Percentiles rank a stretch among this genome's conserved stretches.
Conservation (phyloP, 1,139 yeast genomes). For the Geotrichum macrosporum region DNA sequence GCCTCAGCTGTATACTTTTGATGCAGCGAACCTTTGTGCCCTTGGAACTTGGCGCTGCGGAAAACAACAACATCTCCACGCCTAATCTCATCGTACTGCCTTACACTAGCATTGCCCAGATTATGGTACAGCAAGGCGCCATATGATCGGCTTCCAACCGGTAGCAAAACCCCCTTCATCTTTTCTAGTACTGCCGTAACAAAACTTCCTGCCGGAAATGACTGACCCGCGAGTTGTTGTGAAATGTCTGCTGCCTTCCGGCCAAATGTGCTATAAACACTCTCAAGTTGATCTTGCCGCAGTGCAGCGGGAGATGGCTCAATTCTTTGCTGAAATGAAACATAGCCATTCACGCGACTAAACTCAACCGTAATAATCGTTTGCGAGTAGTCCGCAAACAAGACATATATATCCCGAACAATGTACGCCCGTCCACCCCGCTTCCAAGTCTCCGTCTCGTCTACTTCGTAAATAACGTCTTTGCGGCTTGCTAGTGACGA, state of each 20-base stretch:
- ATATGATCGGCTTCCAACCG: conserved; percentile 63
- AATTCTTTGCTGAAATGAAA: conserved; percentile 47
- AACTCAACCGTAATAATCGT: conserved; percentile 51
- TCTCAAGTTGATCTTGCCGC: conserved; percentile 49
- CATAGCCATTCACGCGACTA: conserved; percentile 40
- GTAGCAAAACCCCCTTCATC: conserved; percentile 41
- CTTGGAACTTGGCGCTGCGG: conserved; percentile 67
- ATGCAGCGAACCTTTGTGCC: conserved; percentile 55
- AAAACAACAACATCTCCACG: conserved; percentile 84
- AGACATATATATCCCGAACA: conserved; percentile 64
- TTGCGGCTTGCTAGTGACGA: conserved; percentile 45
- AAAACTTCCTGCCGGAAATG: conserved; percentile 30
- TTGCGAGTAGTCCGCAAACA: conserved; percentile 72
- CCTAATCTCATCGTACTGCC: conserved; percentile 57
- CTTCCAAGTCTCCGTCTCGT: conserved; percentile 51
- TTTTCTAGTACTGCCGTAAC: conserved; percentile 34
- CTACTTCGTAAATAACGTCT: conserved; percentile 58
- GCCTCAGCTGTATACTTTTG: conserved; percentile 46
- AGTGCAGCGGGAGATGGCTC: conserved; percentile 42
- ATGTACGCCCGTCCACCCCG: conserved; percentile 53
- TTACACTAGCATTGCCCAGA: conserved; percentile 54
- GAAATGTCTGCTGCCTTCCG: conserved; percentile 28
- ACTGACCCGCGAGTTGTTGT: conserved; percentile 22
- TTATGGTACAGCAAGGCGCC: conserved; percentile 71
- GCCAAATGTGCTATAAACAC: conserved; percentile 45